Evolutionary conservation across 2,329 filamentous ascomycete genomes (phyloP).

Genomic region (Fusarium tricinctum): DNA sequence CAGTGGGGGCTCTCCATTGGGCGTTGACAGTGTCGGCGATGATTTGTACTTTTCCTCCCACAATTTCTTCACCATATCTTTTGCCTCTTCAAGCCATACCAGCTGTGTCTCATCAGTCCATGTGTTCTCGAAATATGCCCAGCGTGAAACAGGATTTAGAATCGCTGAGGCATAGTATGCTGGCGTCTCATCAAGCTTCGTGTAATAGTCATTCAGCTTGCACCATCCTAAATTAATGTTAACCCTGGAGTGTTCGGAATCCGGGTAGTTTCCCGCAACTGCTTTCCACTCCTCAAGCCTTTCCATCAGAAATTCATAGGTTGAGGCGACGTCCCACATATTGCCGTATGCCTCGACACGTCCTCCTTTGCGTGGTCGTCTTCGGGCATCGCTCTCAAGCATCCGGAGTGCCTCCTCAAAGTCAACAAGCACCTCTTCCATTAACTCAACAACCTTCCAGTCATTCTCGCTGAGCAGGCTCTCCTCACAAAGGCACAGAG

Average conservation of each 20-base stretch:
- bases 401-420: not conserved
- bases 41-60: no score
- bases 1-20: no score
- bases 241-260: constrained; percentile 24
- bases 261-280: constrained; percentile 2
- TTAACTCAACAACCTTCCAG: not conserved
- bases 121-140: constrained; percentile 25
- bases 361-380: not conserved
- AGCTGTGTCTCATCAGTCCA: not conserved
- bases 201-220: constrained; percentile 33
- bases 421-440: not conserved
- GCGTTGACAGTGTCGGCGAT: no score
- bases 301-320: constrained; percentile 26
- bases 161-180: constrained; percentile 26
- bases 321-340: constrained; percentile 21
- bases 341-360: not conserved
- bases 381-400: not conserved
- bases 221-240: constrained; percentile 25
- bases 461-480: constrained; percentile 11
- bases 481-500: not conserved
- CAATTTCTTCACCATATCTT: no score
- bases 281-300: constrained; percentile 11
- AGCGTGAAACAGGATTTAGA: constrained; percentile 21
- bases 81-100: not conserved
- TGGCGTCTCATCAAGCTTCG: constrained; percentile 3